A percentile compares a stretch with the other conserved stretches of the same genome.
Evolutionary conservation across 805 yeast species (phyloP).

Genomic region (Barnettozyma populi): DNA sequence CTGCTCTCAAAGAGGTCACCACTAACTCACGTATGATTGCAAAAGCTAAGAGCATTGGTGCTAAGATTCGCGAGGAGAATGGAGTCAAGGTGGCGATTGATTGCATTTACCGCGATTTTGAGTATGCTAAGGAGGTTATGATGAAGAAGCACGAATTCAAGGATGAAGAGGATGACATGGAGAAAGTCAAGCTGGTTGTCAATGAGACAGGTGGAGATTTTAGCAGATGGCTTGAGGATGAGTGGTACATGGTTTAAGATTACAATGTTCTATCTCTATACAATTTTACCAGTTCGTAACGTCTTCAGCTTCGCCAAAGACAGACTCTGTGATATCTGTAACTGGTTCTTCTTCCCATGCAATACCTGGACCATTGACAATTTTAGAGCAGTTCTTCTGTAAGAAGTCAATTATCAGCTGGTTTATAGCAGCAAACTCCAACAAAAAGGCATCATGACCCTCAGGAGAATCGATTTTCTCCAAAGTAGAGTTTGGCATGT

Average conservation of each 20-base stretch:
- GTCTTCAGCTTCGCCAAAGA: constrained; percentile 93
- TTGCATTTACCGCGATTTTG: constrained; percentile 71
- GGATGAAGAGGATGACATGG: constrained; percentile 9
- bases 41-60: constrained; percentile 61
- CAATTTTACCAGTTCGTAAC: constrained; percentile 80
- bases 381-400: constrained; percentile 47
- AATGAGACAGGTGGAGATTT: background rate
- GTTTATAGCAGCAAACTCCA: constrained; percentile 84
- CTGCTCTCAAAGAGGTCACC: constrained; percentile 66
- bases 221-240: constrained; percentile 1
- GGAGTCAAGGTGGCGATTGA: constrained; percentile 79
- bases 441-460: constrained; percentile 94
- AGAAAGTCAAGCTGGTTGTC: constrained; percentile 2
- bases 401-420: constrained; percentile 64
- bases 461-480: constrained; percentile 83
- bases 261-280: background rate
- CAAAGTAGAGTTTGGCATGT: constrained; percentile 63
- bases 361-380: constrained; percentile 42
- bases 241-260: background rate
- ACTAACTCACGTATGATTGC: constrained; percentile 60
- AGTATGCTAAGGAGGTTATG: constrained; percentile 62
- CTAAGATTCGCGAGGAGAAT: constrained; percentile 60
- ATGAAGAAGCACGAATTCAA: constrained; percentile 35
- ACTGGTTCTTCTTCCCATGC: constrained; percentile 42
- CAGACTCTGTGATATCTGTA: constrained; percentile 47